Evolutionary conservation across 371 early-diverging fungal species (phyloP).

Genomic region (Fennellomyces sp.): DNA sequence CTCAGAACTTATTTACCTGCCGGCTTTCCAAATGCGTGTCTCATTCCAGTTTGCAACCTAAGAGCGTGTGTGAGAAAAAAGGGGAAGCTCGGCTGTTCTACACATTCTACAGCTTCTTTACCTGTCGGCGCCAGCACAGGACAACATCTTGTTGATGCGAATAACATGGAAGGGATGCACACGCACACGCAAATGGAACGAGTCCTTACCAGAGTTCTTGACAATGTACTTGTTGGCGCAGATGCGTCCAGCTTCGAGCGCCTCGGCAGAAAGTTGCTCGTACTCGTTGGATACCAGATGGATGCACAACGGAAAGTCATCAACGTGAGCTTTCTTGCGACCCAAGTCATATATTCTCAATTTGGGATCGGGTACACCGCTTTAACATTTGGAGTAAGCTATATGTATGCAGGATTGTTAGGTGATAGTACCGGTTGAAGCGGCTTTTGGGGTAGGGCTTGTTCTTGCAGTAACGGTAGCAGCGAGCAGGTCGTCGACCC

Average conservation of each 20-base stretch:
- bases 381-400: too few relatives aligned
- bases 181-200: slow-evolving; percentile 99
- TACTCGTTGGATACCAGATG: slow-evolving; percentile 98
- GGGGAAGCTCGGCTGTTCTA: neutral
- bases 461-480: slow-evolving; percentile 99
- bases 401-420: too few relatives aligned
- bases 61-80: neutral
- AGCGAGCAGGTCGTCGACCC: slow-evolving; percentile 99
- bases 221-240: slow-evolving; percentile 99
- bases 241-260: slow-evolving; percentile 99
- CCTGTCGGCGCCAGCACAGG: slow-evolving; percentile 99
- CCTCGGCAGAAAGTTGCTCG: slow-evolving; percentile 99
- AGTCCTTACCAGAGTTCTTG: slow-evolving; percentile 98
- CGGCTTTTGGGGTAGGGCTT: slow-evolving; percentile 99
- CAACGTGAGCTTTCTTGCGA: slow-evolving; percentile 98
- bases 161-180: slow-evolving; percentile 99
- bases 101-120: neutral
- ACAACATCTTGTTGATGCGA: slow-evolving; percentile 99
- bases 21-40: slow-evolving; percentile 99
- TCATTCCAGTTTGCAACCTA: slow-evolving; percentile 99
- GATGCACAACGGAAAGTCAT: slow-evolving; percentile 97
- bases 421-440: slow-evolving; percentile 95
- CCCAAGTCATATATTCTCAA: slow-evolving; percentile 99
- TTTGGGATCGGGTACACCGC: slow-evolving; percentile 99
- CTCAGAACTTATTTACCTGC: slow-evolving; percentile 34